Percentiles rank a stretch among this genome's conserved stretches.
Conservation (phyloP, 2,329 filamentous ascomycete genomes). For the Xylariaceae sp. region DNA sequence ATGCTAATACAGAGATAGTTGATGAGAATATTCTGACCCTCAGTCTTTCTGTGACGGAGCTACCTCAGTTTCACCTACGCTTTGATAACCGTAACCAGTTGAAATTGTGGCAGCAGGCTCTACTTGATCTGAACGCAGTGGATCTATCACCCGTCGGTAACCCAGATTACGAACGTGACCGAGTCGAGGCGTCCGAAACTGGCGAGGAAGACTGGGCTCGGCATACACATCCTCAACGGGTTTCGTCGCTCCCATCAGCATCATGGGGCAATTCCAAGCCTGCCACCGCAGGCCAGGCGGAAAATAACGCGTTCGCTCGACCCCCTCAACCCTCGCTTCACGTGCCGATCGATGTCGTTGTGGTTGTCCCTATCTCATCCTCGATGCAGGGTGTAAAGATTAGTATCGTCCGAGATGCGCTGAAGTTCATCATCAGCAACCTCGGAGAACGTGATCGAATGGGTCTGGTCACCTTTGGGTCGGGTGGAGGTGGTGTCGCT, state of each 20-base stretch:
- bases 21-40: conserved; percentile 85
- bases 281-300: conserved; percentile 80
- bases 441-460: conserved; percentile 92
- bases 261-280: conserved; percentile 78
- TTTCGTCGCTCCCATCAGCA: conserved; percentile 71
- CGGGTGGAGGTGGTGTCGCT: conserved; percentile 85
- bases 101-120: conserved; percentile 82
- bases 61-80: conserved; percentile 88
- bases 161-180: conserved; percentile 76
- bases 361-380: conserved; percentile 93
- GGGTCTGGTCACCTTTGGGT: conserved; percentile 95
- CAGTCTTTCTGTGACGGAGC: conserved; percentile 82
- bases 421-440: conserved; percentile 85
- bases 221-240: conserved; percentile 54
- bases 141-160: conserved; percentile 60
- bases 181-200: conserved; percentile 68
- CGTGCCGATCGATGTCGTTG: conserved; percentile 89
- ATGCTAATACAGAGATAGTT: conserved; percentile 31
- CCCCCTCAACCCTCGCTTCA: conserved; percentile 59
- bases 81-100: conserved; percentile 81
- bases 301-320: conserved; percentile 72
- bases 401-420: conserved; percentile 81
- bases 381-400: conserved; percentile 99
- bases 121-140: conserved; percentile 74
- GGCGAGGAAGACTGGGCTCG: conserved; percentile 88